Evolutionary conservation across 179 eudicot species (phyloP).

Genomic region (Actinidia arguta): DNA sequence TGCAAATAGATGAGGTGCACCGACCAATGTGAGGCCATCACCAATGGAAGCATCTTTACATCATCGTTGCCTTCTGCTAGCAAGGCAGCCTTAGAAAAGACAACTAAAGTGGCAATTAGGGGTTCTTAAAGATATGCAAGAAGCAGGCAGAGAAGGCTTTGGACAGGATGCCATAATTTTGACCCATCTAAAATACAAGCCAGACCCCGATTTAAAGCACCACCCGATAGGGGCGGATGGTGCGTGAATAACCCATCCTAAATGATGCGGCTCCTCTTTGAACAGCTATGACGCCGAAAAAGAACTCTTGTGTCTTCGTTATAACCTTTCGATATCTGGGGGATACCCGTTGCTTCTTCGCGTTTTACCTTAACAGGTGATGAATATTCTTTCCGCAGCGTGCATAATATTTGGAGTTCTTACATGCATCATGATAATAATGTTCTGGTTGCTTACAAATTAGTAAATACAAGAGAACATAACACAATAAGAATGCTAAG

Average conservation of each 20-base stretch:
- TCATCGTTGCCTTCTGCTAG: not conserved
- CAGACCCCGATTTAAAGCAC: not conserved
- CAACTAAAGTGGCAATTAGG: not conserved
- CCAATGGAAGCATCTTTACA: too few species aligned
- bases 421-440: constrained; percentile 47
- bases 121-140: not conserved
- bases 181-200: not conserved
- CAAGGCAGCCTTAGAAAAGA: not conserved
- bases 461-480: not conserved
- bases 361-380: constrained; percentile 23
- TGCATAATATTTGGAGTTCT: constrained; percentile 17
- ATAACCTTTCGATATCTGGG: not conserved
- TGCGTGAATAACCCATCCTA: not conserved
- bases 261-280: constrained; percentile 12
- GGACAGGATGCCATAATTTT: not conserved
- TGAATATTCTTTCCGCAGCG: constrained; percentile 26
- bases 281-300: constrained; percentile 19
- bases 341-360: constrained; percentile 23
- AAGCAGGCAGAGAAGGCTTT: not conserved
- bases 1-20: not conserved
- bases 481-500: constrained; percentile 27
- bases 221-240: not conserved
- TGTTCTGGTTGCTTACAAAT: constrained; percentile 44
- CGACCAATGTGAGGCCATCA: not conserved
- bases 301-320: not conserved